Base-by-base conservation (phyloP, 129 eudicot species). In the Logfia minima region DNA sequence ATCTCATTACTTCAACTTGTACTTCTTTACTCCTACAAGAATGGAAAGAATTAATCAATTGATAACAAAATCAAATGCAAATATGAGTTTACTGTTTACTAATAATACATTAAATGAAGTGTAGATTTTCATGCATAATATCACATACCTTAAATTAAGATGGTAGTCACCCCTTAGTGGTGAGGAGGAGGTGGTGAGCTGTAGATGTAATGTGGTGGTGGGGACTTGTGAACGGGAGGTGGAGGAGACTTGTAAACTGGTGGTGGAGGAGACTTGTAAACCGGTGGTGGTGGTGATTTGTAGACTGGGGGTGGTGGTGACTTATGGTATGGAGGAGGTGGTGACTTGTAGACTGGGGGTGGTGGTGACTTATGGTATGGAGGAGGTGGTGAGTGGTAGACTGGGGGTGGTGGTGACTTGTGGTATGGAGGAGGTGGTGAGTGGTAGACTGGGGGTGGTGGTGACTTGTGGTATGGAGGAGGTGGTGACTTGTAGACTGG, bases 151-250 rank as follows among this genome's bases (percentile, higher is more conserved):
- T 45, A 23, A 74, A 41, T 5, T 39, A 24, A 16, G 16, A 64
- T 17, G 13, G 2, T 19, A 29, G 17, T 48, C 63, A 4, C 61
- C 6, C 3, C 17, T 77, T 59, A 43, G 32, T 78, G 55, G 66
- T 79, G 69, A 66, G 81, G 85, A 39, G 87, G 82, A 43, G 90
- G 87, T 61, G 90, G 90, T n/a, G 83, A 84, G 31, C 37, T 77
- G 58, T 81, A 72, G 43, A 29, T 60, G 73, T 79, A 74, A 31
- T 51, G 90, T 31, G 90, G 86, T 5, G 89, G 87, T 72, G 87
- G 76, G 6, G 83, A 83, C 29, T 83, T 83, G 64, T 60, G 16
- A 3, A 73, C 74, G 3, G 81, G 81, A 0, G 78, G 81, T 16
- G 79, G 79, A 55, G 87, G 81, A 3, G 83, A 83, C 29, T 83